A percentile compares a stretch with the other conserved stretches of the same genome.
Evolutionary conservation across 106 monocot species (phyloP).

Genomic region (Vanilla planifolia): DNA sequence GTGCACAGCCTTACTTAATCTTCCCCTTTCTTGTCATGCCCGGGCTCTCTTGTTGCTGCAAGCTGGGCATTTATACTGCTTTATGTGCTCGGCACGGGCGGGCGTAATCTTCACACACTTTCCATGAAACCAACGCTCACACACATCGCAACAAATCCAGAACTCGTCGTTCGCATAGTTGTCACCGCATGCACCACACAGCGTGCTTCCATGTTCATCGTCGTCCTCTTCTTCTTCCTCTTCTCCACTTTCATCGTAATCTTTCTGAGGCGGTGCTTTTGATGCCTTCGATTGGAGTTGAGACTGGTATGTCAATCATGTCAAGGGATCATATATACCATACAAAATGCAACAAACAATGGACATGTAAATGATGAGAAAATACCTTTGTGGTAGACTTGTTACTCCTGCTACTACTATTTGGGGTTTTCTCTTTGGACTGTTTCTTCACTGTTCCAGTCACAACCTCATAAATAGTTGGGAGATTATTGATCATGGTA

Average conservation of each 20-base stretch:
- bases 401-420: constrained; percentile 48
- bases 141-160: constrained; percentile 67
- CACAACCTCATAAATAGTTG: constrained; percentile 73
- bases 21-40: constrained; percentile 10
- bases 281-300: constrained; percentile 28
- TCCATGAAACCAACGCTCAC: constrained; percentile 63
- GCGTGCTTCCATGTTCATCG: constrained; percentile 44
- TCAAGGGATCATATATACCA: background rate
- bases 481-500: constrained; percentile 69
- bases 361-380: background rate
- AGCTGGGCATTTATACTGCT: constrained; percentile 70
- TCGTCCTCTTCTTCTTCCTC: constrained; percentile 60
- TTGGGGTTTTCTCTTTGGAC: constrained; percentile 60
- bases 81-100: constrained; percentile 67
- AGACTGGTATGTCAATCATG: background rate
- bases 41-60: constrained; percentile 62
- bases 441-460: constrained; percentile 55
- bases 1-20: too few species aligned
- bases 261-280: constrained; percentile 23
- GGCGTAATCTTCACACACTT: constrained; percentile 69
- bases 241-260: constrained; percentile 27
- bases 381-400: constrained; percentile 57
- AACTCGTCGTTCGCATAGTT: constrained; percentile 54
- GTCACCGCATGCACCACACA: constrained; percentile 59
- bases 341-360: too few species aligned